Conservation (phyloP, 192 early-diverging fungal genomes). For the Coemansia sp. region DNA sequence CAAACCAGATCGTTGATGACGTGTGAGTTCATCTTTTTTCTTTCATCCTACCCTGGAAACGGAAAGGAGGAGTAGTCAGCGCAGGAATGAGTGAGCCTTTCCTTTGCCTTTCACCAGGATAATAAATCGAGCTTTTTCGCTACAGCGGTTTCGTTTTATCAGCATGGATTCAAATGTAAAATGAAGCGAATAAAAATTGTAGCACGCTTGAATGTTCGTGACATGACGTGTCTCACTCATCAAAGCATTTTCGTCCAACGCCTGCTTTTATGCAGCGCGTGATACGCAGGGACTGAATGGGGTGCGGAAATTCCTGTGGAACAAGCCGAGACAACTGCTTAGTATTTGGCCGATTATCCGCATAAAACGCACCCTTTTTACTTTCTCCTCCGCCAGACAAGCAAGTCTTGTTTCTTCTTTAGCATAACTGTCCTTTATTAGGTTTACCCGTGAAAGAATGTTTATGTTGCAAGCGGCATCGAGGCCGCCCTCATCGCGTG, state of each 20-base stretch:
- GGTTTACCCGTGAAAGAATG: conserved; percentile 13
- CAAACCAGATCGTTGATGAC: background rate
- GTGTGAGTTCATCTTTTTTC: no score
- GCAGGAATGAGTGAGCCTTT: no score
- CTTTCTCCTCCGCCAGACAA: background rate
- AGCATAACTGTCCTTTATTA: background rate
- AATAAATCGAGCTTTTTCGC: no score
- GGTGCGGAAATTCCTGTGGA: background rate
- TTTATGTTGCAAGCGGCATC: conserved; percentile 39
- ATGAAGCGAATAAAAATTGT: no score
- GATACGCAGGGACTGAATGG: background rate
- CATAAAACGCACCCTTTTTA: background rate
- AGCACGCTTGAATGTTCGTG: background rate
- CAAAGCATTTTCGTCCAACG: background rate
- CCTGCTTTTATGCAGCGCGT: background rate
- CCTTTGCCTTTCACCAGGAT: no score
- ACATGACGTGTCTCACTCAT: background rate
- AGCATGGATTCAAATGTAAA: no score
- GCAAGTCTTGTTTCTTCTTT: no score
- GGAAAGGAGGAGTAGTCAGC: no score
- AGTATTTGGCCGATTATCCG: background rate
- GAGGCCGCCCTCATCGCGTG: conserved; percentile 38
- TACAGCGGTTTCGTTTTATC: no score
- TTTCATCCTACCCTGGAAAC: no score
- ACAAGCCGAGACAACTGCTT: background rate